Evolutionary conservation across 2,329 filamentous ascomycete species (phyloP), one percentile per base, ranked within the genome.

Genomic region (Metarhizium rileyi): DNA sequence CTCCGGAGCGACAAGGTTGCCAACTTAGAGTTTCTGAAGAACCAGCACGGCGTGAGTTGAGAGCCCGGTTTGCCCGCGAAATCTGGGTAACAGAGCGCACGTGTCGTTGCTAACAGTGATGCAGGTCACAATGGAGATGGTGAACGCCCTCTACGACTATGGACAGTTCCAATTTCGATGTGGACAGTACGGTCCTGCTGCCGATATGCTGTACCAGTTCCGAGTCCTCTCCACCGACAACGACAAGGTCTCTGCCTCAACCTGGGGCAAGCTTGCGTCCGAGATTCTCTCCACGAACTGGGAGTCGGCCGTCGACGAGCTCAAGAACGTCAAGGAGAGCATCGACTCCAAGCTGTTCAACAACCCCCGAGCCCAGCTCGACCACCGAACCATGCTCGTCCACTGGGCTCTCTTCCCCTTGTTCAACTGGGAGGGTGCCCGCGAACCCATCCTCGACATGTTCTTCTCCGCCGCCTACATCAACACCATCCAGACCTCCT

Each of bases 341-440:
- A 97, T 98, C 69, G 93, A 98, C 69, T 88, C 86, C 52, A 88
- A 90, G 67, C 83, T 97, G 55, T 96, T 95, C 80, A 93, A 85
- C 79, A 96, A 95, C 77, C 87, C 91, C 26, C 81, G 96, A 56
- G 90, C 87, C 53, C 93, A 98, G 75, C 85, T 98, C 55, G 86
- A 91, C 68, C 91, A 96, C 78, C 88, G 93, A 66, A 94, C 90
- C 52, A 95, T 91, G 88, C 78, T 98, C 63, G 86, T 95, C 62
- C 93, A 98, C 86, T 98, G 93, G 90, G 84, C 88, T 43, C 84
- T 98, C 54, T 98, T 97, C 81, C 91, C 93, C 54, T 90, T 96
- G 74, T 98, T 97, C 81, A 97, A 98, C 82, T 85, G 88, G 74
- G 91, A 97, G 63, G 78, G 83, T 57, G 88, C 89, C 52, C 89